phyloP scores from a whole-genome alignment of 2,329 filamentous ascomycete species.

The Hypoxylon sp. region DNA sequence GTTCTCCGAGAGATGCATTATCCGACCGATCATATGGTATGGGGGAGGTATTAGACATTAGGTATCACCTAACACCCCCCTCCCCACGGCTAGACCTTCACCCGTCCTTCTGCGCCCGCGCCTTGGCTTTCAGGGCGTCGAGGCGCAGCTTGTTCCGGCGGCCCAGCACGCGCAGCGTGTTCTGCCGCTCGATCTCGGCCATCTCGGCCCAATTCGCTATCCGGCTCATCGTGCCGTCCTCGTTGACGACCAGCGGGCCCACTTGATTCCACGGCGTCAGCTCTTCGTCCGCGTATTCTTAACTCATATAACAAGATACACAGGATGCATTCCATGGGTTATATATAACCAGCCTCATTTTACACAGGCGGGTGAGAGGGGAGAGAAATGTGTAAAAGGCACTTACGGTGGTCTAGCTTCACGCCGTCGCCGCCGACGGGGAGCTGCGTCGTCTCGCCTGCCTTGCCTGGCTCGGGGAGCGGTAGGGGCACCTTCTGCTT shows the following conservation, averaged over 20 bases:
- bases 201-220: conserved; percentile 79
- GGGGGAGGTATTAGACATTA: background rate
- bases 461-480: conserved; percentile 33
- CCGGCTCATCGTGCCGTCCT: conserved; percentile 73
- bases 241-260: conserved; percentile 77
- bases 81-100: conserved; percentile 4
- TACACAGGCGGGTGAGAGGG: background rate
- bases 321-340: background rate
- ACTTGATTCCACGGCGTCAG: conserved; percentile 48
- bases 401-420: conserved; percentile 63
- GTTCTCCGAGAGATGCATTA: background rate
- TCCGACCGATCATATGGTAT: background rate
- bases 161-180: conserved; percentile 71
- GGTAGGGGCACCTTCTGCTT: conserved; percentile 27
- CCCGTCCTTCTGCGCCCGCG: conserved; percentile 37
- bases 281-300: background rate
- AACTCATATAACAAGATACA: background rate
- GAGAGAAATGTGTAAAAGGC: background rate
- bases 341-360: background rate
- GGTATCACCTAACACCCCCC: conserved; percentile 15
- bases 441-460: conserved; percentile 28
- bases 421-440: conserved; percentile 54
- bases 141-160: conserved; percentile 72
- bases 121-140: conserved; percentile 58
- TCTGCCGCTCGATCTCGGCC: conserved; percentile 71